Conservation (phyloP, 441 rosid species). For the Adansonia grandidieri region DNA sequence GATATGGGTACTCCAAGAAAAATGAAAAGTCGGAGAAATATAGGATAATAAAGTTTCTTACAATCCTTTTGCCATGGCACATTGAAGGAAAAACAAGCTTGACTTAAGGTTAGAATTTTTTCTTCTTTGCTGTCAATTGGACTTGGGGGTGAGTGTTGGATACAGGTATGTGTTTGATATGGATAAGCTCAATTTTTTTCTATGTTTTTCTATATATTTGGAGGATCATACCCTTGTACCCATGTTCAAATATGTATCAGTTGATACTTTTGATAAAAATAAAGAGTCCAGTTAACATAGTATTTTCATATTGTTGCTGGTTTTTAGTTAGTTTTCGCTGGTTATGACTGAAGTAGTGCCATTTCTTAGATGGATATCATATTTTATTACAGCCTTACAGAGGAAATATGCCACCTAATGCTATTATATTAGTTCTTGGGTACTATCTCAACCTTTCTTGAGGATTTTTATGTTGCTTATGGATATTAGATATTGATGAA, state of each 20-base stretch:
- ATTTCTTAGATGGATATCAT: neutral
- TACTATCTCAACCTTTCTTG: neutral
- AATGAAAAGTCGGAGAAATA: too few relatives aligned
- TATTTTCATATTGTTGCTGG: conserved; percentile 1
- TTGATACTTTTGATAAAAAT: neutral
- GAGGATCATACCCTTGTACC: neutral
- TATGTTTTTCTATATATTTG: neutral
- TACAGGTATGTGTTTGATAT: neutral
- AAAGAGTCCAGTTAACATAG: neutral
- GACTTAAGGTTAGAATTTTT: neutral
- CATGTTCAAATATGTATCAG: neutral
- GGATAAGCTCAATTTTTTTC: neutral
- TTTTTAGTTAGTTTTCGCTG: neutral
- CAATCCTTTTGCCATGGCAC: conserved; percentile 8
- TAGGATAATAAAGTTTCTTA: neutral
- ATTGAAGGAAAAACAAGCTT: neutral
- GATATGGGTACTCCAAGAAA: too few relatives aligned
- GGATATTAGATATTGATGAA: neutral
- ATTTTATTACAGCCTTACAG: neutral
- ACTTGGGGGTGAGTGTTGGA: neutral
- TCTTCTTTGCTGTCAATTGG: neutral
- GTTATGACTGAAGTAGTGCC: neutral
- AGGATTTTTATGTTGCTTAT: conserved; percentile 1
- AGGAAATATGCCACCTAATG: neutral
- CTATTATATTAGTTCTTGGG: neutral